phyloP scores from a whole-genome alignment of 495 filamentous ascomycete species.

The Hypoxylon trugodes region DNA sequence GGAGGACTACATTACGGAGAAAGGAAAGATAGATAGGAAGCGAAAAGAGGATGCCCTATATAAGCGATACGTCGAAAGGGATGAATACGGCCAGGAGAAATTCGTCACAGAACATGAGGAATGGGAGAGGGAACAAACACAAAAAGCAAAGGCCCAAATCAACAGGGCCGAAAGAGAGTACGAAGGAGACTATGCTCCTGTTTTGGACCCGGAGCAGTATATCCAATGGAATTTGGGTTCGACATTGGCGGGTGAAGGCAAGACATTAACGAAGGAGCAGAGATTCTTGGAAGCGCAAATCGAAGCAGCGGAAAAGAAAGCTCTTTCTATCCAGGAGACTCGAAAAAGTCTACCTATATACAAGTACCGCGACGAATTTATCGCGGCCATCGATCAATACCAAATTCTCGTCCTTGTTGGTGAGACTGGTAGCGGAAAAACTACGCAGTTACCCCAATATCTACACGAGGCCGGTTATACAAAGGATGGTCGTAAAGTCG shows the following conservation, averaged over 20 bases:
- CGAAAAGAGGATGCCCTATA: slow-evolving; percentile 91
- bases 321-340: slow-evolving; percentile 86
- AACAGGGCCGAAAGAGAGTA: slow-evolving; percentile 75
- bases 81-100: slow-evolving; percentile 86
- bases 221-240: slow-evolving; percentile 87
- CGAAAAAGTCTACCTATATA: slow-evolving; percentile 92
- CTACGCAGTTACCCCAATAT: slow-evolving; percentile 89
- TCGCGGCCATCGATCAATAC: slow-evolving; percentile 75
- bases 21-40: slow-evolving; percentile 88
- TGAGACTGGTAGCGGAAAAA: slow-evolving; percentile 90
- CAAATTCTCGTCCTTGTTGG: slow-evolving; percentile 87
- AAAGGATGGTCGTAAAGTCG: slow-evolving; percentile 73
- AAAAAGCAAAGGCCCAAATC: slow-evolving; percentile 90
- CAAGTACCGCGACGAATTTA: slow-evolving; percentile 75
- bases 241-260: slow-evolving; percentile 70
- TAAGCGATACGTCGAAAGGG: slow-evolving; percentile 87
- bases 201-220: slow-evolving; percentile 88
- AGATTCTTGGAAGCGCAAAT: slow-evolving; percentile 78
- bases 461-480: slow-evolving; percentile 92
- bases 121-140: slow-evolving; percentile 91
- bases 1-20: slow-evolving; percentile 92
- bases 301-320: slow-evolving; percentile 86
- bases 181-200: slow-evolving; percentile 90
- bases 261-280: slow-evolving; percentile 78
- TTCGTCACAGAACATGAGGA: slow-evolving; percentile 95